These are phyloP conservation scores for Bauhinia variegata DNA, from an alignment of 306 rosid genomes.

Conservation along the genomic window DNA sequence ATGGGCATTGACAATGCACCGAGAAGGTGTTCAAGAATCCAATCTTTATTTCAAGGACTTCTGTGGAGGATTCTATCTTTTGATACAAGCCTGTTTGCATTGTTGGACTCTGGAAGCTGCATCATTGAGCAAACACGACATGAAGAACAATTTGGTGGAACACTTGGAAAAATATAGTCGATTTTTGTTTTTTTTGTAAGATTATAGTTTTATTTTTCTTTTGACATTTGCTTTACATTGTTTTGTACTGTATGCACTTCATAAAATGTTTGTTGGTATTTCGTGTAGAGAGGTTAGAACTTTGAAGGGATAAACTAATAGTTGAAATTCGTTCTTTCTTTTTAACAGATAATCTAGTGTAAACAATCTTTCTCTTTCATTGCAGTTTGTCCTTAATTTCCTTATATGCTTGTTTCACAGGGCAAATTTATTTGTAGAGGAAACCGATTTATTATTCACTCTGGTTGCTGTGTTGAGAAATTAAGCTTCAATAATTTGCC, in stretches of 20 bases:
- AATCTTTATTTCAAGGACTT: conserved; percentile 13
- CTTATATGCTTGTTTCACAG: conserved; percentile 8
- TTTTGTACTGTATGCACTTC: too few relatives aligned
- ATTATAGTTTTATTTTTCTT: too few relatives aligned
- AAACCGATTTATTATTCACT: not conserved
- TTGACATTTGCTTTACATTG: too few relatives aligned
- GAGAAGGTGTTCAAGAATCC: conserved; percentile 25
- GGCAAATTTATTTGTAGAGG: not conserved
- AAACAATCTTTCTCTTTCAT: not conserved
- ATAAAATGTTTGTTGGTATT: too few relatives aligned
- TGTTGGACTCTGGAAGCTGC: conserved; percentile 32
- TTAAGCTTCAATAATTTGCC: too few relatives aligned
- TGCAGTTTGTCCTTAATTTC: not conserved
- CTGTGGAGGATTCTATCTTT: conserved; percentile 20
- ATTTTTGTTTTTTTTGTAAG: too few relatives aligned
- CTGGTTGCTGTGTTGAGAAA: too few relatives aligned
- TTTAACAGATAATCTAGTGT: not conserved
- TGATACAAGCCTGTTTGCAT: conserved; percentile 10
- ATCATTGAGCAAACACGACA: conserved; percentile 14
- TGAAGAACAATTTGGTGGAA: conserved; percentile 4
- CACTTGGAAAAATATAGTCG: too few relatives aligned
- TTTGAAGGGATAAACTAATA: too few relatives aligned
- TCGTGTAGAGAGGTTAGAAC: too few relatives aligned
- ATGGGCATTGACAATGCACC: conserved; percentile 11
- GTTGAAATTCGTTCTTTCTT: conserved; percentile 24